These are phyloP conservation scores for Capsella bursapastoris DNA, from an alignment of 345 rosid genomes.

Conservation along the genomic window DNA sequence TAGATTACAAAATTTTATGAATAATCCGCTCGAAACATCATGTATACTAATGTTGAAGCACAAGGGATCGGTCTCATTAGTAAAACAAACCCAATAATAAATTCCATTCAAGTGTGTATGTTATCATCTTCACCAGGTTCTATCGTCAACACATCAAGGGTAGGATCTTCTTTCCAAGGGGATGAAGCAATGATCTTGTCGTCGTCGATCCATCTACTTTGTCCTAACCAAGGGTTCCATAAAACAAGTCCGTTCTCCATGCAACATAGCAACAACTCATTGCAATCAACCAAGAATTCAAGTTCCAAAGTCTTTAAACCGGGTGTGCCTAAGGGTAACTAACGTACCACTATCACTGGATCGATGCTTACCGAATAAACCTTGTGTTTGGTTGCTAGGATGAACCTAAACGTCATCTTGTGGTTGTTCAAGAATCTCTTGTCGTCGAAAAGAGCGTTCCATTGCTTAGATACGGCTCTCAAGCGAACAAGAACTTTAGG, in stretches of 20 bases:
- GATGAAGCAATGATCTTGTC: no score
- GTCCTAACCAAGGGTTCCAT: constrained; percentile 7
- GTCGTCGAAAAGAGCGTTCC: background rate
- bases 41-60: no score
- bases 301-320: background rate
- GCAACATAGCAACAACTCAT: background rate
- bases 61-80: no score
- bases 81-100: no score
- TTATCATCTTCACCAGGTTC: no score
- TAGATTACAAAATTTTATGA: no score
- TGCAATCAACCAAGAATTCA: background rate
- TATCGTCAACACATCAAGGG: no score
- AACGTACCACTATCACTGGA: background rate
- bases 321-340: background rate
- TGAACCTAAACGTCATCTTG: background rate
- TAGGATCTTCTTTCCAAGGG: no score
- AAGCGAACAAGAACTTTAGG: background rate
- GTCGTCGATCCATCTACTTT: background rate
- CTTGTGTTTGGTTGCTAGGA: background rate
- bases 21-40: no score
- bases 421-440: background rate
- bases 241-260: background rate
- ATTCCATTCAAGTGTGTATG: no score
- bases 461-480: constrained; percentile 5
- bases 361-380: constrained; percentile 7